Conservation (phyloP, 1,284 basidiomycete genomes). For the Apiotrichum montevideense region DNA sequence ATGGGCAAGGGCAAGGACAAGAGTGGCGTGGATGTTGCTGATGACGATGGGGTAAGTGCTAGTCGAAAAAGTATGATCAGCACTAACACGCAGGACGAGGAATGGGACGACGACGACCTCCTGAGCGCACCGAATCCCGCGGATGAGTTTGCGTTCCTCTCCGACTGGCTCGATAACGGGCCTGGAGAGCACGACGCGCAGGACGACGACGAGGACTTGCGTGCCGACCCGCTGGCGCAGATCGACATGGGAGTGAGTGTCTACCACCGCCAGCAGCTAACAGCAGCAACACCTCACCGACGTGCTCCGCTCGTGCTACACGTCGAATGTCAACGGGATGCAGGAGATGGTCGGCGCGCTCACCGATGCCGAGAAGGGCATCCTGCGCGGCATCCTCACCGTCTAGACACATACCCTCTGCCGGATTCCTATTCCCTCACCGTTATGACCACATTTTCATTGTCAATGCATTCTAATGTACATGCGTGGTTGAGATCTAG, state of each 20-base stretch:
- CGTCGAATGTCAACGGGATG: conserved; percentile 62
- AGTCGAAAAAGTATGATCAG: not conserved
- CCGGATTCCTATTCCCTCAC: not conserved
- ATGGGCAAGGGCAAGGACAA: conserved; percentile 61
- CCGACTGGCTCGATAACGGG: conserved; percentile 56
- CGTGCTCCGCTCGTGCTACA: conserved; percentile 63
- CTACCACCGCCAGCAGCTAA: not conserved
- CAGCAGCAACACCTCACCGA: conserved; percentile 28
- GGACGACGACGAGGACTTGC: conserved; percentile 85
- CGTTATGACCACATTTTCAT: not conserved
- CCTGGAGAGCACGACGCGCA: conserved; percentile 61
- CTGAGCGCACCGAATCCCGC: conserved; percentile 39
- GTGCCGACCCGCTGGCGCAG: conserved; percentile 75
- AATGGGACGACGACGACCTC: conserved; percentile 76
- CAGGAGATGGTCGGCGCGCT: conserved; percentile 60
- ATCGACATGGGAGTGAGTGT: conserved; percentile 68
- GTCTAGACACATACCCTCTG: not conserved
- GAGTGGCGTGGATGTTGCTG: conserved; percentile 51
- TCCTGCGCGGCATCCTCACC: conserved; percentile 58
- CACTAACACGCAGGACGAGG: conserved; percentile 58
- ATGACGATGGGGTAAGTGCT: conserved; percentile 56
- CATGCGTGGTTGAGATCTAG: not conserved
- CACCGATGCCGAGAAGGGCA: conserved; percentile 61
- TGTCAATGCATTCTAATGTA: conserved; percentile 11
- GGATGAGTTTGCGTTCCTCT: conserved; percentile 50